Percentiles rank a stretch among this genome's conserved stretches.
These are phyloP conservation scores for Coemansia sp. DNA, from an alignment of 192 early-diverging fungal genomes.

Conservation along the genomic window DNA sequence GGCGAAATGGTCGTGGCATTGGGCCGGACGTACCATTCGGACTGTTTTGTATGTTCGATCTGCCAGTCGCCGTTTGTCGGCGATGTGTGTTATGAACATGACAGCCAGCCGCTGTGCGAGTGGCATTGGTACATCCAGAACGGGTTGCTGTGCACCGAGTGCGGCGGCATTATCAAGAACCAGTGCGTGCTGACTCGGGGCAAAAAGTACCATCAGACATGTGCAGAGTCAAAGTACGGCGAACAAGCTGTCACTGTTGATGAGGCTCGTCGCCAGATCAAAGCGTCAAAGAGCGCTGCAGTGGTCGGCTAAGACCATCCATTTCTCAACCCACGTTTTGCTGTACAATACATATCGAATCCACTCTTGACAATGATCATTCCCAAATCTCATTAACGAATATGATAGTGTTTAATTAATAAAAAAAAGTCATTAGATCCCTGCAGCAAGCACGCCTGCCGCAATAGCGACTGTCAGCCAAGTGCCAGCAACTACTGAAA, in stretches of 20 bases:
- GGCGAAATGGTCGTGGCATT: constrained; percentile 55
- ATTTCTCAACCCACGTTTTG: too few species aligned
- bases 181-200: constrained; percentile 54
- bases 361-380: too few species aligned
- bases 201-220: constrained; percentile 53
- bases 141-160: constrained; percentile 52
- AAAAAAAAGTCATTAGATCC: neutral
- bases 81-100: constrained; percentile 56
- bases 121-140: constrained; percentile 58
- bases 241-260: constrained; percentile 43
- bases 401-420: too few species aligned
- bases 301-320: neutral
- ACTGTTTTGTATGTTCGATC: constrained; percentile 56
- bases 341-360: constrained; percentile 4
- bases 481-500: neutral
- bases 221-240: constrained; percentile 54
- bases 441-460: neutral
- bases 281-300: constrained; percentile 14
- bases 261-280: constrained; percentile 46
- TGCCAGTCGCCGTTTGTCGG: constrained; percentile 56
- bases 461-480: neutral
- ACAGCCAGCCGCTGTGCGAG: constrained; percentile 55
- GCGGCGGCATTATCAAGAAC: constrained; percentile 53
- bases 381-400: too few species aligned
- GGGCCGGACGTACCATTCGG: constrained; percentile 54